phyloP scores from a whole-genome alignment of 2,329 filamentous ascomycete species.

The Talaromyces sp. region DNA sequence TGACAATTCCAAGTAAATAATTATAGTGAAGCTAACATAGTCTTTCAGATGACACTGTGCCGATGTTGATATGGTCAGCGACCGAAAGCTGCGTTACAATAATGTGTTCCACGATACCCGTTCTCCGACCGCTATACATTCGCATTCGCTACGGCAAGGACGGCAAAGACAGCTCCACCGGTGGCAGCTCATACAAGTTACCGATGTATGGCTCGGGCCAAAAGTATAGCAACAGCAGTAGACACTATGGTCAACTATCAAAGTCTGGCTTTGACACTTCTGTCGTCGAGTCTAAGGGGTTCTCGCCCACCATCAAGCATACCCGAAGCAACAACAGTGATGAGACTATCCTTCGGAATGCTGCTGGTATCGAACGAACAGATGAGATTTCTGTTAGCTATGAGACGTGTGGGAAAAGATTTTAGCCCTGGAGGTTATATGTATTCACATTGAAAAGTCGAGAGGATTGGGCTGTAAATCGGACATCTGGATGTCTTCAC shows the following conservation, averaged over 20 bases:
- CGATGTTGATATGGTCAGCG: constrained; percentile 29
- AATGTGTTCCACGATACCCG: constrained; percentile 27
- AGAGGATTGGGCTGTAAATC: too few relatives aligned
- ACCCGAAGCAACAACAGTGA: constrained; percentile 15
- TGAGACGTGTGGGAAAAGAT: constrained; percentile 9
- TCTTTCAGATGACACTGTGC: constrained; percentile 13
- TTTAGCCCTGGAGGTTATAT: neutral
- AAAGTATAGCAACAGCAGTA: constrained; percentile 13
- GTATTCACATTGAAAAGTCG: neutral
- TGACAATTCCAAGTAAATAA: neutral
- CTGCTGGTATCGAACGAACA: constrained; percentile 24
- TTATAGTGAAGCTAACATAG: constrained; percentile 4
- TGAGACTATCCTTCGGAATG: constrained; percentile 21
- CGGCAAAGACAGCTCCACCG: constrained; percentile 11
- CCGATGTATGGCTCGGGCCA: constrained; percentile 21
- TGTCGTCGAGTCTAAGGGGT: neutral
- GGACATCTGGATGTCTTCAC: neutral
- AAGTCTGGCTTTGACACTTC: constrained; percentile 4
- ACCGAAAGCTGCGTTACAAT: constrained; percentile 25
- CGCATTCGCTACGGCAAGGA: constrained; percentile 20
- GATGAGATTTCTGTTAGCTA: constrained; percentile 24
- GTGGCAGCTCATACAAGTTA: constrained; percentile 23
- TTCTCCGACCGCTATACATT: constrained; percentile 24
- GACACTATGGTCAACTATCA: constrained; percentile 6
- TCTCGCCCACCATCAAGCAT: constrained; percentile 2